phyloP scores from a whole-genome alignment of 2,329 filamentous ascomycete species.

The Epichloe typhina region DNA sequence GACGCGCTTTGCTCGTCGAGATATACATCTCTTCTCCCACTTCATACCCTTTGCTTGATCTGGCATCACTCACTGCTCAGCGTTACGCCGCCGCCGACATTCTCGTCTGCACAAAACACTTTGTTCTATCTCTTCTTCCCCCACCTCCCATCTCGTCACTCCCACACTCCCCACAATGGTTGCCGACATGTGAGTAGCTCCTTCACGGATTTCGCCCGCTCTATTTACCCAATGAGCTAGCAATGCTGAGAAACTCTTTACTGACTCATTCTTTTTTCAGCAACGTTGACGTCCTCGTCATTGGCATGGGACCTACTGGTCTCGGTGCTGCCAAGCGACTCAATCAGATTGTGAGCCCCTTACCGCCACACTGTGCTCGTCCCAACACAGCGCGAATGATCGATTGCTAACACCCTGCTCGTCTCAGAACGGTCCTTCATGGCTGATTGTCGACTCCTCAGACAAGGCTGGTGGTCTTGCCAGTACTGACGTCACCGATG shows the following conservation, averaged over 20 bases:
- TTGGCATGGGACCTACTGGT: constrained; percentile 94
- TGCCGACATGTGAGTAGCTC: constrained; percentile 24
- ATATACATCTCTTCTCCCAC: constrained; percentile 2
- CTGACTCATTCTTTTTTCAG: constrained; percentile 29
- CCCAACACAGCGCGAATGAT: background rate
- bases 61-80: constrained; percentile 6
- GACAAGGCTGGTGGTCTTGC: constrained; percentile 91
- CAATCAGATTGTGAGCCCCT: constrained; percentile 72
- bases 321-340: constrained; percentile 96
- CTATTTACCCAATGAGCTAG: background rate
- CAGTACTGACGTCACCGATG: constrained; percentile 84
- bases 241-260: constrained; percentile 7
- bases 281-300: constrained; percentile 92
- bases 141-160: background rate
- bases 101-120: background rate
- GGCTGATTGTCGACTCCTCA: constrained; percentile 89
- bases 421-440: constrained; percentile 71
- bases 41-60: background rate
- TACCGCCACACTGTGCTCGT: constrained; percentile 15
- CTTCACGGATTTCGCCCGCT: background rate
- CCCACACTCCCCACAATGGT: constrained; percentile 24
- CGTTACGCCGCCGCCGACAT: constrained; percentile 5
- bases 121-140: too few species aligned
- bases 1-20: constrained; percentile 10
- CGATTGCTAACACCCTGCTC: constrained; percentile 14